phyloP scores from a whole-genome alignment of 495 filamentous ascomycete genomes.

The Pyrenula massariospora region DNA sequence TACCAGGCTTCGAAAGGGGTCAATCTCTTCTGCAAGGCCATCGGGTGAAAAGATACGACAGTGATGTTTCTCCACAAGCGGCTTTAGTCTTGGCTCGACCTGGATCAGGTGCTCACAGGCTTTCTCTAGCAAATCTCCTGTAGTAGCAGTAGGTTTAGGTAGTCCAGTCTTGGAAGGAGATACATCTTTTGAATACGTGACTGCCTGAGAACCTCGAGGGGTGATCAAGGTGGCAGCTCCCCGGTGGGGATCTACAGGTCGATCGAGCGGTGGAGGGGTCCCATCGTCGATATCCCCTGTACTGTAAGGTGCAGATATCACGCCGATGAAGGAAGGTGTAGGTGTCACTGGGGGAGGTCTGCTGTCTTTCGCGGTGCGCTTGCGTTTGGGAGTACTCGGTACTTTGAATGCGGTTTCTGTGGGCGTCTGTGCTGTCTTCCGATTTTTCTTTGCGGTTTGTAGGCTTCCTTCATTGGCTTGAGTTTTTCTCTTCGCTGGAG shows the following conservation, averaged over 20 bases:
- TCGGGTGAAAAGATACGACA: conserved; percentile 73
- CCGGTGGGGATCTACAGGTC: conserved; percentile 49
- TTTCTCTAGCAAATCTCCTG: conserved; percentile 61
- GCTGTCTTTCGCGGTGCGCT: background rate
- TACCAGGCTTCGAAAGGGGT: conserved; percentile 74
- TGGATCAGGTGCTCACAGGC: conserved; percentile 68
- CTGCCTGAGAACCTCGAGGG: conserved; percentile 59
- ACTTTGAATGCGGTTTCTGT: too few species aligned
- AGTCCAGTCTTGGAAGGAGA: conserved; percentile 48
- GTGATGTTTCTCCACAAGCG: conserved; percentile 60
- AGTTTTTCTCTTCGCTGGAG: too few species aligned
- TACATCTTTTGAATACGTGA: conserved; percentile 42
- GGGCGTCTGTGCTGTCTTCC: too few species aligned
- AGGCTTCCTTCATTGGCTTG: too few species aligned
- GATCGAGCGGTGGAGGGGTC: conserved; percentile 33
- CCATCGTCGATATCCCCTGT: conserved; percentile 15
- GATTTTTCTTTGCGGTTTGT: too few species aligned
- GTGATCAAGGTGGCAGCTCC: conserved; percentile 73
- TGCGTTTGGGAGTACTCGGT: conserved; percentile 1
- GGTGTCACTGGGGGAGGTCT: conserved; percentile 16
- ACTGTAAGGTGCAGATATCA: conserved; percentile 15
- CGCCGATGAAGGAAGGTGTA: conserved; percentile 14
- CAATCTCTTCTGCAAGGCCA: conserved; percentile 69
- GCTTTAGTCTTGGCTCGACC: conserved; percentile 60
- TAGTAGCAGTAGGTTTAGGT: conserved; percentile 45